A percentile compares a stretch with the other conserved stretches of the same genome.
phyloP scores from a whole-genome alignment of 2,329 filamentous ascomycete genomes.

The Fusarium poae region DNA sequence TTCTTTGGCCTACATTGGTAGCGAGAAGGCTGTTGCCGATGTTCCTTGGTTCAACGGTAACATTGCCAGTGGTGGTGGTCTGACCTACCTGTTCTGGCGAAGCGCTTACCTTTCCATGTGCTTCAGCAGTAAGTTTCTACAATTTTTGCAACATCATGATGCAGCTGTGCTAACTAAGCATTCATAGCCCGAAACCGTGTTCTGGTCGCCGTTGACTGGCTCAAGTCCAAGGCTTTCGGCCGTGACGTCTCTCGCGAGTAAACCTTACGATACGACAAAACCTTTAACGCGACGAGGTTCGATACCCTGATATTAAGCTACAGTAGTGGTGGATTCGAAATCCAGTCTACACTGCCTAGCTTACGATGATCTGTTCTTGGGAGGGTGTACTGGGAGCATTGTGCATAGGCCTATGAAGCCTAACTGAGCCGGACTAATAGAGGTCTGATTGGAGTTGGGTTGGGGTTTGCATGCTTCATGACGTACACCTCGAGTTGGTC shows the following conservation, averaged over 20 bases:
- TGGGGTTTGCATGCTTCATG: slow-evolving; percentile 43
- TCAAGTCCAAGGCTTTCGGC: slow-evolving; percentile 96
- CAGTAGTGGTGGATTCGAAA: slow-evolving; percentile 18
- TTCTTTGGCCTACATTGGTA: slow-evolving; percentile 96
- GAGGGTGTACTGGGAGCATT: slow-evolving; percentile 51
- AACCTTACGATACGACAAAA: slow-evolving; percentile 39
- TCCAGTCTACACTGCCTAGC: slow-evolving; percentile 28
- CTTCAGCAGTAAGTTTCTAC: slow-evolving; percentile 88
- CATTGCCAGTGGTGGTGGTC: slow-evolving; percentile 89
- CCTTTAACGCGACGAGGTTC: slow-evolving; percentile 43
- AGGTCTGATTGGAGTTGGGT: slow-evolving; percentile 49
- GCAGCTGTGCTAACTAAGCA: slow-evolving; percentile 37
- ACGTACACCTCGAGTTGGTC: slow-evolving; percentile 41
- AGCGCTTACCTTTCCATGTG: slow-evolving; percentile 99
- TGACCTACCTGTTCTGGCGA: slow-evolving; percentile 99
- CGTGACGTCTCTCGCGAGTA: slow-evolving; percentile 92
- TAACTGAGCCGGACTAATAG: slow-evolving; percentile 50
- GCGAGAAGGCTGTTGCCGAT: slow-evolving; percentile 97
- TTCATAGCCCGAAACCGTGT: slow-evolving; percentile 87
- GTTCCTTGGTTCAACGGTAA: slow-evolving; percentile 98
- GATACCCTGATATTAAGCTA: slow-evolving; percentile 46
- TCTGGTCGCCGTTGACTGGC: slow-evolving; percentile 92
- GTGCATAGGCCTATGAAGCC: slow-evolving; percentile 45
- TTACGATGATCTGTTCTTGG: slow-evolving; percentile 46
- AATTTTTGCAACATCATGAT: neutral